Conservation (phyloP, 345 rosid species). For the Excoecaria agallocha region DNA sequence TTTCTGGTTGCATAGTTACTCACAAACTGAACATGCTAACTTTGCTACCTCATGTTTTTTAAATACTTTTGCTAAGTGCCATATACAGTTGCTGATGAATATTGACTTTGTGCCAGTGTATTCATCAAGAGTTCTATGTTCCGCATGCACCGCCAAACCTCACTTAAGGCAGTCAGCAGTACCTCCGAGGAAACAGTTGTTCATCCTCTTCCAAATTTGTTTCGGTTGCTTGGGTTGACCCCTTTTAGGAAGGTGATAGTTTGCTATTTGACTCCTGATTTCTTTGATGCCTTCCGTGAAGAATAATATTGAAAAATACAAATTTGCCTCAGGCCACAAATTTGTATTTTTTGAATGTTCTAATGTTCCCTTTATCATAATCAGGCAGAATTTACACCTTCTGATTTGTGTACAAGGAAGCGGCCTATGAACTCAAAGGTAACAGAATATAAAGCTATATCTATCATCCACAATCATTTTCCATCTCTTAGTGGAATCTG, state of each 20-base stretch:
- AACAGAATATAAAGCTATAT: not conserved
- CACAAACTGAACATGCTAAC: not conserved
- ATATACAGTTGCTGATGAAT: slow-evolving; percentile 14
- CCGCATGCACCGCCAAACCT: slow-evolving; percentile 54
- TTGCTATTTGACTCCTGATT: slow-evolving; percentile 14
- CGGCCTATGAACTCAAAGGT: slow-evolving; percentile 76
- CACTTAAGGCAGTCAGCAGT: slow-evolving; percentile 56
- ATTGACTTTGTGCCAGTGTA: slow-evolving; percentile 49
- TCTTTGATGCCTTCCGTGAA: not conserved
- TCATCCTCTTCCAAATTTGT: slow-evolving; percentile 88
- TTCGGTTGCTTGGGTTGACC: slow-evolving; percentile 71
- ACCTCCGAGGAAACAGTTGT: slow-evolving; percentile 63
- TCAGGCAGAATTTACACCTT: slow-evolving; percentile 86
- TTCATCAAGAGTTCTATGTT: slow-evolving; percentile 77
- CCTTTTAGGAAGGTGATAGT: slow-evolving; percentile 75
- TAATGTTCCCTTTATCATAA: slow-evolving; percentile 20
- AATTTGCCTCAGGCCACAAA: slow-evolving; percentile 4
- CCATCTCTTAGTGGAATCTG: slow-evolving; percentile 9
- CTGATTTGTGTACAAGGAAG: slow-evolving; percentile 70
- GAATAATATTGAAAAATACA: slow-evolving; percentile 5
- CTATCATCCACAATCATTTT: not conserved
- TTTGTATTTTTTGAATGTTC: not conserved
- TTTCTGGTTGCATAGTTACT: slow-evolving; percentile 5
- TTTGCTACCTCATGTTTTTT: not conserved
- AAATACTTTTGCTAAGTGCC: not conserved